Conservation (phyloP, 2,329 filamentous ascomycete species). For the Stagonosporopsis vannaccii region DNA sequence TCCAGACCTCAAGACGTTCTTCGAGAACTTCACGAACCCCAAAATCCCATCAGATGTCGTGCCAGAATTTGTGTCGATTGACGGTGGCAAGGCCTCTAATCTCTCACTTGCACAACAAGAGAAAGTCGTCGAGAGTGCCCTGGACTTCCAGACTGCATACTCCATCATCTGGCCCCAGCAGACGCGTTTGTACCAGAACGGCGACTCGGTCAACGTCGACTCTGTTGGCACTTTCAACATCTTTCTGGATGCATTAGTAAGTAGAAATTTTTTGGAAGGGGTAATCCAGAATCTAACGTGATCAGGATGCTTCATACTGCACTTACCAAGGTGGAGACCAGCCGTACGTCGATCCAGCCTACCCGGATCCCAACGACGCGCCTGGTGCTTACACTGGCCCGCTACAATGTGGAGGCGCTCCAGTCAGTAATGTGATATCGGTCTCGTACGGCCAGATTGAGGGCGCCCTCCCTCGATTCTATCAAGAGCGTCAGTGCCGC, state of each 20-base stretch:
- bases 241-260: slow-evolving; percentile 26
- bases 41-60: slow-evolving; percentile 22
- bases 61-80: slow-evolving; percentile 38
- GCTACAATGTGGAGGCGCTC: slow-evolving; percentile 51
- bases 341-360: slow-evolving; percentile 25
- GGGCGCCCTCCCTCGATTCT: slow-evolving; percentile 57
- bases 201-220: slow-evolving; percentile 23
- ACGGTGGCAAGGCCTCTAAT: slow-evolving; percentile 54
- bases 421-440: slow-evolving; percentile 60
- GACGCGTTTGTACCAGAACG: slow-evolving; percentile 24
- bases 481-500: slow-evolving; percentile 58
- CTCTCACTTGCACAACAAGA: slow-evolving; percentile 46
- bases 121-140: slow-evolving; percentile 25
- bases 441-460: slow-evolving; percentile 63
- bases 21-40: slow-evolving; percentile 42
- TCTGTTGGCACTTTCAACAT: slow-evolving; percentile 27
- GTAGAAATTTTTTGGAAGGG: background rate
- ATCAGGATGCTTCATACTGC: slow-evolving; percentile 25
- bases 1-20: slow-evolving; percentile 56
- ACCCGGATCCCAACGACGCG: slow-evolving; percentile 23
- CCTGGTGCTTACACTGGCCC: slow-evolving; percentile 30
- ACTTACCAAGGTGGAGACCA: slow-evolving; percentile 27
- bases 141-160: slow-evolving; percentile 29
- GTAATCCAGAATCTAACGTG: background rate
- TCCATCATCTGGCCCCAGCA: slow-evolving; percentile 31